A percentile compares a stretch with the other conserved stretches of the same genome.
phyloP scores from a whole-genome alignment of 2,329 filamentous ascomycete species.

The Allantophomopsis lycopodina region DNA sequence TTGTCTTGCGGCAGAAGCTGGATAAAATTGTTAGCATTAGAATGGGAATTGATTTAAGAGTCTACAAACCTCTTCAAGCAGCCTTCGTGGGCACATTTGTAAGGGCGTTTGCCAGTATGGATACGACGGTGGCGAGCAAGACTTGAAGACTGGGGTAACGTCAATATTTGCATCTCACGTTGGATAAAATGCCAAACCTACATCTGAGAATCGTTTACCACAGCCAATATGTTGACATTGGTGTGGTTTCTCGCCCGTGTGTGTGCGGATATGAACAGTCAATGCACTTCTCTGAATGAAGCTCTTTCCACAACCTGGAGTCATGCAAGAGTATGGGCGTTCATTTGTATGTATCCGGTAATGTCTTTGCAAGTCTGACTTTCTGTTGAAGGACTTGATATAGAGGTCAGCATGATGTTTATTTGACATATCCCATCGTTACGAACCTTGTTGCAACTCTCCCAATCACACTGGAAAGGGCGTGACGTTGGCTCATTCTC shows the following conservation, averaged over 20 bases:
- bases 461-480: conserved; percentile 51
- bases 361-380: conserved; percentile 57
- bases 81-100: conserved; percentile 38
- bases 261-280: conserved; percentile 88
- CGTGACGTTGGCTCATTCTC: conserved; percentile 48
- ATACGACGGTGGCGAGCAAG: conserved; percentile 45
- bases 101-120: conserved; percentile 58
- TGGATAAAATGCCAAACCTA: conserved; percentile 23
- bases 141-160: conserved; percentile 18
- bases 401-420: conserved; percentile 3
- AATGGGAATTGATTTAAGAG: background rate
- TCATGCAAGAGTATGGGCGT: conserved; percentile 48
- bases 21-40: background rate
- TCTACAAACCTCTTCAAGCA: conserved; percentile 18
- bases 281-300: conserved; percentile 95
- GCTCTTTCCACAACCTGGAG: conserved; percentile 53
- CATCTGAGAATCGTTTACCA: conserved; percentile 57
- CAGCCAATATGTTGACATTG: conserved; percentile 52
- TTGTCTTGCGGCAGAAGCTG: conserved; percentile 61
- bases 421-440: background rate
- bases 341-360: conserved; percentile 63
- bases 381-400: conserved; percentile 54
- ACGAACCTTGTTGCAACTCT: conserved; percentile 44
- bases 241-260: conserved; percentile 81
- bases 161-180: background rate